Conservation (phyloP, 805 yeast species). For the Spathaspora hagerdaliae region DNA sequence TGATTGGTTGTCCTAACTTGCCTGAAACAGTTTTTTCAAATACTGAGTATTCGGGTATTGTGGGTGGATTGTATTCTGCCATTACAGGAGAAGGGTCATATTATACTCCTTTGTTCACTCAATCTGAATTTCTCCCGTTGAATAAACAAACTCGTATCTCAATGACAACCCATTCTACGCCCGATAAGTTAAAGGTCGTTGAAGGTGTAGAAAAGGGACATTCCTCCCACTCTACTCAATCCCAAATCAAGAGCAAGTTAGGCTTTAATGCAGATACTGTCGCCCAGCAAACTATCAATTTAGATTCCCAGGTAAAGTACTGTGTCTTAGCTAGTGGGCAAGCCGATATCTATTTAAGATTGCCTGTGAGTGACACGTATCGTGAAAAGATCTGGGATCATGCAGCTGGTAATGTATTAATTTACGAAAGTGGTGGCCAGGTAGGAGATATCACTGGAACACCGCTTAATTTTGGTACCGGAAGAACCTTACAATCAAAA, state of each 20-base stretch:
- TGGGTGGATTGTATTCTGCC: constrained; percentile 77
- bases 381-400: constrained; percentile 98
- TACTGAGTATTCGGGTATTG: constrained; percentile 28
- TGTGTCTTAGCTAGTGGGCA: constrained; percentile 87
- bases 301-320: constrained; percentile 96
- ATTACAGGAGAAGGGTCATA: constrained; percentile 65
- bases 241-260: constrained; percentile 61
- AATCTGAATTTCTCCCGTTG: constrained; percentile 30
- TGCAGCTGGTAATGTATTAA: constrained; percentile 88
- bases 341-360: constrained; percentile 86
- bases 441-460: constrained; percentile 83
- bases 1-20: constrained; percentile 94
- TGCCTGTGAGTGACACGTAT: constrained; percentile 74
- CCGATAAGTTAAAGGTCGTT: constrained; percentile 59
- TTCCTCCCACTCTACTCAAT: constrained; percentile 85
- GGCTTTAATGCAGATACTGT: constrained; percentile 48
- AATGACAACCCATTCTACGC: constrained; percentile 47
- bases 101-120: constrained; percentile 40
- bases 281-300: constrained; percentile 58
- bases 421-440: constrained; percentile 85
- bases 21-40: constrained; percentile 45
- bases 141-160: constrained; percentile 34
- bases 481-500: constrained; percentile 75
- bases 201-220: constrained; percentile 97
- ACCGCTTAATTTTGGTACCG: constrained; percentile 75